phyloP scores from a whole-genome alignment of 129 eudicot species.

The Oenanthe sinensis region DNA sequence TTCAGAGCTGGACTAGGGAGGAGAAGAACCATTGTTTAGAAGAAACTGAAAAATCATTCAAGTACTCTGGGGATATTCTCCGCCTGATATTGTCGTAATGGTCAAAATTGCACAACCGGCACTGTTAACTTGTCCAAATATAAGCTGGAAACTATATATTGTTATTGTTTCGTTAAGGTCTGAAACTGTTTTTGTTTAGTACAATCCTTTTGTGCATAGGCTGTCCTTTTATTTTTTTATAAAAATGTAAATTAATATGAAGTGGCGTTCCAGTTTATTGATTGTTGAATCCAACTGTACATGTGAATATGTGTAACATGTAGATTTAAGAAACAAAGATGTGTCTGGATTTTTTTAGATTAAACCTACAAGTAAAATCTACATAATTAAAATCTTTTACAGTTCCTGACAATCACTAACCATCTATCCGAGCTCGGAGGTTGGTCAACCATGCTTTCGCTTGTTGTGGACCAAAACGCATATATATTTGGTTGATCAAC shows the following conservation, averaged over 20 bases:
- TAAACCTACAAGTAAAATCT: no score
- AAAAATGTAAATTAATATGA: not conserved
- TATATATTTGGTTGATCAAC: no score
- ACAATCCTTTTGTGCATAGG: not conserved
- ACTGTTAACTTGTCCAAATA: not conserved
- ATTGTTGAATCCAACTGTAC: not conserved
- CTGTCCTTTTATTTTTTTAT: not conserved
- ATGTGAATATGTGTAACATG: not conserved
- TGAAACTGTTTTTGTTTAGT: not conserved
- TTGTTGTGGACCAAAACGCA: no score
- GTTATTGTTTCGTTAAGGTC: not conserved
- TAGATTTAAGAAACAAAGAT: not conserved
- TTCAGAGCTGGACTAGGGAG: constrained; percentile 83
- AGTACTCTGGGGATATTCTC: constrained; percentile 67
- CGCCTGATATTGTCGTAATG: constrained; percentile 62
- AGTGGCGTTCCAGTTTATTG: not conserved
- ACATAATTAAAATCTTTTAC: no score
- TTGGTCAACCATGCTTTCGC: no score
- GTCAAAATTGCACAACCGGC: not conserved
- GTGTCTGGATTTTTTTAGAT: no score
- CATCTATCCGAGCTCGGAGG: no score
- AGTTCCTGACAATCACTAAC: no score
- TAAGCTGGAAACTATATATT: not conserved
- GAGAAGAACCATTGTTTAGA: constrained; percentile 91
- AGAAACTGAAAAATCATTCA: constrained; percentile 92